Conservation (phyloP, 2,329 filamentous ascomycete genomes). For the Botrytis tulipae region DNA sequence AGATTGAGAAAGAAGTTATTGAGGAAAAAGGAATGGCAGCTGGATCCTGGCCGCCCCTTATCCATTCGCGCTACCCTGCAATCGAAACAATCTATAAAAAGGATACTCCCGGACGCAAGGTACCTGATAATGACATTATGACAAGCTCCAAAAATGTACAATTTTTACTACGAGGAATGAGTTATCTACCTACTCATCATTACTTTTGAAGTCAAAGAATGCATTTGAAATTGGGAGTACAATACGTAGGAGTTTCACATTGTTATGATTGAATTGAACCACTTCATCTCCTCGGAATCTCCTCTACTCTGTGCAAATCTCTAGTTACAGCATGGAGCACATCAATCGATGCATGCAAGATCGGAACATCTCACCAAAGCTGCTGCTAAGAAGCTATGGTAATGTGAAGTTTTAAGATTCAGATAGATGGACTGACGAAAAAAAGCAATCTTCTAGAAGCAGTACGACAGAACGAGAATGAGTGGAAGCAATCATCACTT, state of each 20-base stretch:
- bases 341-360: conserved; percentile 16
- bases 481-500: not conserved
- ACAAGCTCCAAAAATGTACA: conserved; percentile 29
- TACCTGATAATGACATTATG: conserved; percentile 20
- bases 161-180: conserved; percentile 32
- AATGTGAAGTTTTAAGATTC: conserved; percentile 1
- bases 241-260: conserved; percentile 3
- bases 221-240: conserved; percentile 28
- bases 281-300: not conserved
- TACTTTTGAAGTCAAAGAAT: conserved; percentile 29
- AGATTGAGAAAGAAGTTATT: conserved; percentile 9
- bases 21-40: conserved; percentile 18
- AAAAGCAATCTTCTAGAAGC: conserved; percentile 19
- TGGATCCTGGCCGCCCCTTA: conserved; percentile 28
- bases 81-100: conserved; percentile 37
- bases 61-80: conserved; percentile 33
- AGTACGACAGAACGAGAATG: not conserved
- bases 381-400: not conserved
- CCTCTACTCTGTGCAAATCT: not conserved
- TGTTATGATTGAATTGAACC: conserved; percentile 5
- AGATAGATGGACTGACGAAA: not conserved
- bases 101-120: conserved; percentile 32
- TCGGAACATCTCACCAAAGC: not conserved
- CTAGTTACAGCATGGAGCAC: not conserved
- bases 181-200: conserved; percentile 9